Evolutionary conservation across 2,329 filamentous ascomycete genomes (phyloP), one percentile per base, ranked within the genome.

Genomic region (Nemania sp.): DNA sequence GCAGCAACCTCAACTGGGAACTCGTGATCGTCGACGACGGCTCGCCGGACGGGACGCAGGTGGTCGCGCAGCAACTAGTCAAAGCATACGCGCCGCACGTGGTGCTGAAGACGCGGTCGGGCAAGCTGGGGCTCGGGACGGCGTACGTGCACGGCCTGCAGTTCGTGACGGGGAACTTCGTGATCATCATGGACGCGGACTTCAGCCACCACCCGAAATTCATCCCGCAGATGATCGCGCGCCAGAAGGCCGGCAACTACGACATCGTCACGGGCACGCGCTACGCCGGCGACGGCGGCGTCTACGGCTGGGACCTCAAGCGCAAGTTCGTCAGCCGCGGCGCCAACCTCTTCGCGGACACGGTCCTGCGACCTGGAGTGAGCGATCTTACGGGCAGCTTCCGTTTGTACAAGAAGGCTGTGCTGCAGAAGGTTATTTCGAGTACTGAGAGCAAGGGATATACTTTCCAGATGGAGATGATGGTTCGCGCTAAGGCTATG

Each of bases 181-280:
- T 99, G 71, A 90, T 99, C 80, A 99, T 99, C 82, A 99, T 99
- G 94, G 94, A 99, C 79, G 94, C 95, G 75, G 94, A 99, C 77
- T 99, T 99, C 82, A 91, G 86, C 66, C 94, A 99, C 78, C 94
- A 99, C 80, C 94, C 94, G 70, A 99, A 97, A 77, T 99, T 97
- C 83, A 96, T 99, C 75, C 86, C 92, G 49, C 80, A 87, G 70
- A 97, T 99, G 91, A 90, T 99, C 67, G 82, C 81, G 55, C 82
- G 86, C 63, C 94, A 97, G 75, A 82, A 84, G 72, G 73, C 72
- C 57, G 86, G 79, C 61, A 85, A 91, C 78, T 96, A 91, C 77
- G 94, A 99, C 70, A 99, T 99, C 65, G 92, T 99, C 41, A 97
- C 93, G 1, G 94, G 94, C 48, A 99, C 94, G 40, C 83, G 94